Evolutionary conservation across 1,284 basidiomycete genomes (phyloP), one percentile per base, ranked within the genome.

Genomic region (Cryptococcus floricola): DNA sequence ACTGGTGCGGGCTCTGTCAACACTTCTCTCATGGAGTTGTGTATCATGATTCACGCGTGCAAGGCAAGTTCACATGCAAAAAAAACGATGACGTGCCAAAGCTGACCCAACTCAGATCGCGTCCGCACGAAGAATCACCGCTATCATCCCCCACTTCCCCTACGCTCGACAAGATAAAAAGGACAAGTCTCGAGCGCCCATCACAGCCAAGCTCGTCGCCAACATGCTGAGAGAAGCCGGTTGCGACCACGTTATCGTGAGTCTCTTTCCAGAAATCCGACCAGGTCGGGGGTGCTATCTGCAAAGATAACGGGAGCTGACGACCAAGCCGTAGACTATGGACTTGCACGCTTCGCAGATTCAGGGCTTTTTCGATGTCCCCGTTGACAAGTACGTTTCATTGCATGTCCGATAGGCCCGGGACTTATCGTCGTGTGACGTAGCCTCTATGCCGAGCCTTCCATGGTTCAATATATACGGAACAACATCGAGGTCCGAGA

Each of bases 321-420:
- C 39, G 34, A 18, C 14, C 14, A 3, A 13, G 46, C 39, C 10
- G 25, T 68, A 97, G 95, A 98, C 92, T 31, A 98, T 95, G 93
- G 94, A 96, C 79, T 80, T 97, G 67, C 92, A 97, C 74, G 93
- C 94, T 48, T 93, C 91, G n/a, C 94, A 96, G 74, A 97, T 97
- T 63, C 94, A 99, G 78, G 96, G 96, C 38, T 99, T 99, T 82
- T 99, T 99, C 77, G 95, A 98, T 77, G 95, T 98, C n/a, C 96
- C 96, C 16, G 95, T 98, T 61, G 95, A 99, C 82, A 97, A 97
- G 93, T 96, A 76, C 83, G 91, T 85, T 50, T 44, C 18, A 18
- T 39, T 41, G 19, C 48, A 27, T 12, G 8, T 3, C 19, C 19
- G 31, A 19, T 12, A 39, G 13, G 16, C 16, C 31, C 19, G 10